Percentiles rank a stretch among this genome's conserved stretches.
Evolutionary conservation across 176 grass and related monocot species (phyloP).

Genomic region (Oryza glaberrima): DNA sequence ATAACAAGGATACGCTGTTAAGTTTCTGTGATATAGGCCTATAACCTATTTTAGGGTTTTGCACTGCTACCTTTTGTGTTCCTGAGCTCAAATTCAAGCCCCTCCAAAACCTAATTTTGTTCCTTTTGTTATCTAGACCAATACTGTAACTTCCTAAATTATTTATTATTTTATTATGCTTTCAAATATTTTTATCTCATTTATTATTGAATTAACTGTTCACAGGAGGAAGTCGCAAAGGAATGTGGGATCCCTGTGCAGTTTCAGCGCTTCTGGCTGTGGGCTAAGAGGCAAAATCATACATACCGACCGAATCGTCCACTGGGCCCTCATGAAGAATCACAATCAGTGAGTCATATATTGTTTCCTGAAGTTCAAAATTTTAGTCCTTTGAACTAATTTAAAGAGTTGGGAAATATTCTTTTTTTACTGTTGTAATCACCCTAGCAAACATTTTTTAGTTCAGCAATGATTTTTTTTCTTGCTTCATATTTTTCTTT

Average conservation of each 20-base stretch:
- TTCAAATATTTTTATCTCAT: slow-evolving; percentile 8
- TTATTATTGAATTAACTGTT: slow-evolving; percentile 35
- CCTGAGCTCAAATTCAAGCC: slow-evolving; percentile 24
- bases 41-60: background rate
- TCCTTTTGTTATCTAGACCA: background rate
- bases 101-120: background rate
- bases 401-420: background rate
- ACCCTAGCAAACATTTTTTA: background rate
- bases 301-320: slow-evolving; percentile 93
- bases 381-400: background rate
- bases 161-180: background rate
- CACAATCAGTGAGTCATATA: slow-evolving; percentile 67
- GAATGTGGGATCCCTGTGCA: slow-evolving; percentile 92
- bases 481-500: slow-evolving; percentile 21
- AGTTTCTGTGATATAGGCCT: background rate
- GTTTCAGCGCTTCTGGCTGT: slow-evolving; percentile 93
- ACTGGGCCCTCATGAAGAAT: slow-evolving; percentile 68
- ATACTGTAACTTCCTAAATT: background rate
- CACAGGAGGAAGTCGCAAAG: slow-evolving; percentile 90
- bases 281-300: slow-evolving; percentile 98
- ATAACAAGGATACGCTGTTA: slow-evolving; percentile 4
- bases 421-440: slow-evolving; percentile 24
- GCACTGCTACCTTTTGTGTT: slow-evolving; percentile 12
- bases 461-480: slow-evolving; percentile 1
- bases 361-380: slow-evolving; percentile 12